Percentiles rank a stretch among this genome's conserved stretches.
phyloP scores from a whole-genome alignment of 1,139 yeast species.

The Pichia sp. region DNA sequence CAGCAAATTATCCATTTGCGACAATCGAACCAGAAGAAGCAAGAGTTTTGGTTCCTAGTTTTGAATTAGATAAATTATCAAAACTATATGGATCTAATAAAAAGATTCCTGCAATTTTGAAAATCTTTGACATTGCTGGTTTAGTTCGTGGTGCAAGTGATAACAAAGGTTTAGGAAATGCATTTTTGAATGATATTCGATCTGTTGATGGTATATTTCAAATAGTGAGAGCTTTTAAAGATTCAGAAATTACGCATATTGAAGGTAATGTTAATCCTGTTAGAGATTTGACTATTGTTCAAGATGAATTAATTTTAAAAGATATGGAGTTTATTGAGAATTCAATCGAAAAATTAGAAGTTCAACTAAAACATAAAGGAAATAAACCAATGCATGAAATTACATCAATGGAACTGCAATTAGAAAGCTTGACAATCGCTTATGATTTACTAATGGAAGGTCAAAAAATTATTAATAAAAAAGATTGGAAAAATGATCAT shows the following conservation, averaged over 20 bases:
- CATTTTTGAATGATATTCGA: constrained; percentile 93
- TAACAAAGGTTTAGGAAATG: constrained; percentile 98
- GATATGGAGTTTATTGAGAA: constrained; percentile 93
- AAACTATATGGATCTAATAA: constrained; percentile 42
- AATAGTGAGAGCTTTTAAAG: constrained; percentile 96
- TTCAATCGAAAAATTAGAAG: constrained; percentile 76
- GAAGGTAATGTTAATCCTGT: constrained; percentile 97
- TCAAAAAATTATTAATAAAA: constrained; percentile 84
- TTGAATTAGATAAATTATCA: constrained; percentile 64
- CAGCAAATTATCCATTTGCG: constrained; percentile 98
- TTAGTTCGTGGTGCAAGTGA: constrained; percentile 94
- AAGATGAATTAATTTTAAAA: constrained; percentile 87
- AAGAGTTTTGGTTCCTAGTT: constrained; percentile 90
- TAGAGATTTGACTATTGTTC: constrained; percentile 89
- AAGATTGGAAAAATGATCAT: constrained; percentile 90
- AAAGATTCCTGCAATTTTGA: constrained; percentile 88
- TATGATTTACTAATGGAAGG: constrained; percentile 65
- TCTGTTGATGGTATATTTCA: constrained; percentile 98
- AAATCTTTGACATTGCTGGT: constrained; percentile 97
- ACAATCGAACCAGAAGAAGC: constrained; percentile 99
- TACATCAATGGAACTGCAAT: constrained; percentile 86
- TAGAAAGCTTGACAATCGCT: constrained; percentile 50
- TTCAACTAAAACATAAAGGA: constrained; percentile 39
- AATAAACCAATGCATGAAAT: constrained; percentile 94
- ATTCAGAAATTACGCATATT: constrained; percentile 94